Evolutionary conservation across 2,329 filamentous ascomycete species (phyloP).

Genomic region (Beauveria pseudobassiana): DNA sequence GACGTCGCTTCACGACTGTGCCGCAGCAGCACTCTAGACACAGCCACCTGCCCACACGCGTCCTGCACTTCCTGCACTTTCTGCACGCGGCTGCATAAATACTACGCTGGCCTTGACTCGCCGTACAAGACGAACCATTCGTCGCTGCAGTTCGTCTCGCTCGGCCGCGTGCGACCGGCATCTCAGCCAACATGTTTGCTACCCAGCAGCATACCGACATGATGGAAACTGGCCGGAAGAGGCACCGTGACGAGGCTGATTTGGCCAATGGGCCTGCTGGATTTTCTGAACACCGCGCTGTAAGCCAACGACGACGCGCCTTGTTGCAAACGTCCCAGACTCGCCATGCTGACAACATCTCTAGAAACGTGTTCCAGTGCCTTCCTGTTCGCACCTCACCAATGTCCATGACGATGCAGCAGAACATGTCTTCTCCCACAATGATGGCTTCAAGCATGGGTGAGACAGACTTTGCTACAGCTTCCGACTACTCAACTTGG

Average conservation of each 20-base stretch:
- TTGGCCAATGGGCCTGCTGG: conserved; percentile 30
- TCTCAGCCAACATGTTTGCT: conserved; percentile 28
- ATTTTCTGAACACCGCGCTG: conserved; percentile 44
- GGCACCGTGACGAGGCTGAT: conserved; percentile 40
- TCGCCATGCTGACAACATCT: not conserved
- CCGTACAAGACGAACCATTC: not conserved
- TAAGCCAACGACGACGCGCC: conserved; percentile 22
- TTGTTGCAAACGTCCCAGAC: not conserved
- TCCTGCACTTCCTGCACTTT: not conserved
- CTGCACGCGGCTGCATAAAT: not conserved
- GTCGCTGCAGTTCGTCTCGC: not conserved
- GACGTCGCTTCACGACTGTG: not conserved
- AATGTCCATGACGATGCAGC: conserved; percentile 24
- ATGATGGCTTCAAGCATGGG: conserved; percentile 34
- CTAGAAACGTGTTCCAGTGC: conserved; percentile 49
- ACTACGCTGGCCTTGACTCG: not conserved
- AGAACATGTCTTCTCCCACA: conserved; percentile 23
- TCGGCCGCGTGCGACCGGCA: not conserved
- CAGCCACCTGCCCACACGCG: not conserved
- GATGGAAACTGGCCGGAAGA: conserved; percentile 34
- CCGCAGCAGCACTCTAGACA: not conserved
- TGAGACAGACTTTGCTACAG: conserved; percentile 26
- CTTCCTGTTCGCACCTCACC: conserved; percentile 43
- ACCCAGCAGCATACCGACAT: conserved; percentile 25
- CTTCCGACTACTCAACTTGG: conserved; percentile 1